Evolutionary conservation across 176 grass and related monocot genomes (phyloP).

Genomic region (Eragrostis curvula): DNA sequence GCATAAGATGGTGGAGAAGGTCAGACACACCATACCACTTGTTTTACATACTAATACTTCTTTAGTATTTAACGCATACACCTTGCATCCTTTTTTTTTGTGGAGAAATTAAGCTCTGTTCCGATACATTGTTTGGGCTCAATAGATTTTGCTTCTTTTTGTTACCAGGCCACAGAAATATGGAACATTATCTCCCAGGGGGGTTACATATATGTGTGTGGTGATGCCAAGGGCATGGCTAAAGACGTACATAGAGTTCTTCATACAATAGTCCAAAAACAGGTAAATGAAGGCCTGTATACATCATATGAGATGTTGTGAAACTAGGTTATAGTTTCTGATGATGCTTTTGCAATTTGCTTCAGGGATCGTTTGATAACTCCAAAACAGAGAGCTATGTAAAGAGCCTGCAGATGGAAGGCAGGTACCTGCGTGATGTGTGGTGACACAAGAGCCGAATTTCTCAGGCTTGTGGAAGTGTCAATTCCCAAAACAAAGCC

Average conservation of each 20-base stretch:
- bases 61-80: not conserved
- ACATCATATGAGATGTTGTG: not conserved
- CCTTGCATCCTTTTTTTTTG: not conserved
- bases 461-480: constrained; percentile 30
- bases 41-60: not conserved
- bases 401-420: constrained; percentile 91
- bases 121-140: not conserved
- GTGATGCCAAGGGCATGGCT: constrained; percentile 97
- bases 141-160: constrained; percentile 25
- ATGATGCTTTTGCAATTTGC: constrained; percentile 7
- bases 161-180: constrained; percentile 70
- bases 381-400: constrained; percentile 87
- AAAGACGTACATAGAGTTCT: constrained; percentile 88
- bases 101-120: not conserved
- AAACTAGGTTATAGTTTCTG: not conserved
- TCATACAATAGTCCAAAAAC: constrained; percentile 87
- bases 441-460: constrained; percentile 59
- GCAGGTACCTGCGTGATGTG: constrained; percentile 88
- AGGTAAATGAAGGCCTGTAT: constrained; percentile 40
- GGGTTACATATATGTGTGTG: constrained; percentile 92
- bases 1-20: constrained; percentile 96
- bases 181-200: constrained; percentile 74
- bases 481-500: constrained; percentile 19
- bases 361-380: constrained; percentile 79
- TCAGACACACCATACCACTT: not conserved